These are phyloP conservation scores for Lophium mytilinum DNA, from an alignment of 495 filamentous ascomycete species.

Conservation along the genomic window DNA sequence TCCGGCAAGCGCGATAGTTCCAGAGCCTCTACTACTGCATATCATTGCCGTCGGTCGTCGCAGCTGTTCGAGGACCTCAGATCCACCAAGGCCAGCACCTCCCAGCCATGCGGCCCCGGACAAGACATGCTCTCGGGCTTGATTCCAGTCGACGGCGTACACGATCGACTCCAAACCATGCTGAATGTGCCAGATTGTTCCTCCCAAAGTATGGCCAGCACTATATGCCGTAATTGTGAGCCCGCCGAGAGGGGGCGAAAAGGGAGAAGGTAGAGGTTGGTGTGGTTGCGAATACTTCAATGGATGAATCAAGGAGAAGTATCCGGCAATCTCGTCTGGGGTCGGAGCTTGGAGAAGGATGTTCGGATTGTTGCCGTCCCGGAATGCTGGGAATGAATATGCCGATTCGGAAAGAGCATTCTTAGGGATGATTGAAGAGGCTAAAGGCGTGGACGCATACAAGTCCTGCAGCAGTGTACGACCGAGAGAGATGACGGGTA, in stretches of 20 bases:
- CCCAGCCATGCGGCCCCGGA: slow-evolving; percentile 90
- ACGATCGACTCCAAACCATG: slow-evolving; percentile 95
- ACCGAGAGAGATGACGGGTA: slow-evolving; percentile 85
- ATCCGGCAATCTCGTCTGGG: slow-evolving; percentile 77
- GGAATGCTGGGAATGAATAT: slow-evolving; percentile 35
- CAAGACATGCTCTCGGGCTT: slow-evolving; percentile 84
- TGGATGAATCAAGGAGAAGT: slow-evolving; percentile 86
- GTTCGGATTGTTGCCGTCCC: slow-evolving; percentile 30
- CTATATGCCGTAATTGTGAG: slow-evolving; percentile 95
- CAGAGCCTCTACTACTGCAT: slow-evolving; percentile 77
- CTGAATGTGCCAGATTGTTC: slow-evolving; percentile 98
- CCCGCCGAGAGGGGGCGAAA: slow-evolving; percentile 81
- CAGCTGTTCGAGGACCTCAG: slow-evolving; percentile 86
- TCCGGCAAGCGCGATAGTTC: slow-evolving; percentile 58
- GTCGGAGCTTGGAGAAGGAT: slow-evolving; percentile 77
- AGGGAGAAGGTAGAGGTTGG: slow-evolving; percentile 74
- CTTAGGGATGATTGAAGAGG: slow-evolving; percentile 66
- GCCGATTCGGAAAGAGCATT: slow-evolving; percentile 60
- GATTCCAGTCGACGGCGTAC: slow-evolving; percentile 97
- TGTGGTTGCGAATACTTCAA: slow-evolving; percentile 96
- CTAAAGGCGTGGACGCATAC: slow-evolving; percentile 81
- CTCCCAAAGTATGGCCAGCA: slow-evolving; percentile 89
- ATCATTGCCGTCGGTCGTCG: slow-evolving; percentile 88
- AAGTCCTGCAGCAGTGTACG: slow-evolving; percentile 86
- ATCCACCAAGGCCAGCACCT: slow-evolving; percentile 68